These are phyloP conservation scores for Phytopythium oedochilum DNA, from an alignment of 352 stramenopile genomes.

Conservation along the genomic window DNA sequence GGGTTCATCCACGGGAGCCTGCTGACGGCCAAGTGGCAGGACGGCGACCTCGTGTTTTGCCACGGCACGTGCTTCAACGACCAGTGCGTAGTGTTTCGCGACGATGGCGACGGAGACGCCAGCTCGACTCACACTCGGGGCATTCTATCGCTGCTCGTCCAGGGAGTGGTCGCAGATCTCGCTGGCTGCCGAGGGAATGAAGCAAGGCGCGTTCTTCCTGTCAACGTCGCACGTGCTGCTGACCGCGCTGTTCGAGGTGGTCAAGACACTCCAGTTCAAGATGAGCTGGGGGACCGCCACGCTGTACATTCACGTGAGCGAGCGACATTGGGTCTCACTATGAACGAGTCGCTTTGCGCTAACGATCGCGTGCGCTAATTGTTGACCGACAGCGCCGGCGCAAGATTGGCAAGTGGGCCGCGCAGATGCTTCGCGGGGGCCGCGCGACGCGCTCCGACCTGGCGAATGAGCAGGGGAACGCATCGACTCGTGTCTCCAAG, in stretches of 20 bases:
- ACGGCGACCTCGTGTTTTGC: constrained; percentile 80
- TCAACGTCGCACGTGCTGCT: constrained; percentile 77
- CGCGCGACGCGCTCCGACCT: constrained; percentile 70
- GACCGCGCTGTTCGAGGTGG: constrained; percentile 78
- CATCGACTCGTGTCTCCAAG: constrained; percentile 3
- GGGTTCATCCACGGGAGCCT: constrained; percentile 71
- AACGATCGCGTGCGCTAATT: no score
- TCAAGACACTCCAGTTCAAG: constrained; percentile 62
- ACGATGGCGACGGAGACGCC: neutral
- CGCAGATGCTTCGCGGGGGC: constrained; percentile 79
- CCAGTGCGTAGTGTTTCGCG: constrained; percentile 33
- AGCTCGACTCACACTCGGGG: neutral
- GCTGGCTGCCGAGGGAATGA: constrained; percentile 71
- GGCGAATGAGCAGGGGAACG: constrained; percentile 14
- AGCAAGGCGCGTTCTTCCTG: constrained; percentile 82
- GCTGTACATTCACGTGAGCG: constrained; percentile 81
- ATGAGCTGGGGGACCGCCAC: constrained; percentile 85
- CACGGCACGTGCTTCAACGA: constrained; percentile 84
- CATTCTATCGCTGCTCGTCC: neutral
- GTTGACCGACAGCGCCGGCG: constrained; percentile 73
- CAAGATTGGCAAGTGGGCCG: constrained; percentile 81
- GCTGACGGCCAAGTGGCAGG: constrained; percentile 57
- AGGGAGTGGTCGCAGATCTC: constrained; percentile 83
- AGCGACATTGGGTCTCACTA: neutral
- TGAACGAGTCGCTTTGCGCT: no score